Evolutionary conservation across 1,139 yeast genomes (phyloP), one percentile per base, ranked within the genome.

Genomic region (Schwanniomyces etchellsii): DNA sequence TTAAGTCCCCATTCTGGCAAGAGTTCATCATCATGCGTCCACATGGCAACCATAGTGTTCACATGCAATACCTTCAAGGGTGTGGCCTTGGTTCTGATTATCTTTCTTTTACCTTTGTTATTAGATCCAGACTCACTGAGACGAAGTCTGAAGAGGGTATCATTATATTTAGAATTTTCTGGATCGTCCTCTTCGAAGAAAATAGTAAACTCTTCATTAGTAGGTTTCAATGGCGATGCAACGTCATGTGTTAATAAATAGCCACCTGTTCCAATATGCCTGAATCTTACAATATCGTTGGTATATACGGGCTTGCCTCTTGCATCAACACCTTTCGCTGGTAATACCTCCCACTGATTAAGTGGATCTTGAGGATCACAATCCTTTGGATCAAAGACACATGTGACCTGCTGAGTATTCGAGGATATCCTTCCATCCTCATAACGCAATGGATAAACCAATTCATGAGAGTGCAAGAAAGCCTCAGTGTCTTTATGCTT

Each of bases 401-500:
- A 85, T 5, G 96, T 88, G 20, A 91, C 95, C 58, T 86, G 96
- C 61, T 91, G 98, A 35, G 95, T 91, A 54, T 85, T 84, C 7
- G 97, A 88, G 1, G 97, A 89, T 31, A 91, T 70, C 60, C 99
- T 80, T 9, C 98, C 98, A 53, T 91, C 97, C 34, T 86, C 96
- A 53, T 91, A 91, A 52, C 96, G 79, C 47, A 88, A 65, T 23
- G 99, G 99, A 54, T 91, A 91, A 10, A 45, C 53, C 28, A 56
- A 57, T 21, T 63, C 70, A 48, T 88, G 96, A 1, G 98, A 91
- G 54, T 91, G 96, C 47, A 91, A 70, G 34, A 73, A 70, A 10
- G 85, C 78, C 3, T 69, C 75, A 3, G 95, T 85, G 28, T 75
- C 83, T 49, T 78, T 80, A 55, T 88, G 95, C 46, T 73, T 74